phyloP scores from a whole-genome alignment of 208 protist genomes.

The Crithidia fasciculata region DNA sequence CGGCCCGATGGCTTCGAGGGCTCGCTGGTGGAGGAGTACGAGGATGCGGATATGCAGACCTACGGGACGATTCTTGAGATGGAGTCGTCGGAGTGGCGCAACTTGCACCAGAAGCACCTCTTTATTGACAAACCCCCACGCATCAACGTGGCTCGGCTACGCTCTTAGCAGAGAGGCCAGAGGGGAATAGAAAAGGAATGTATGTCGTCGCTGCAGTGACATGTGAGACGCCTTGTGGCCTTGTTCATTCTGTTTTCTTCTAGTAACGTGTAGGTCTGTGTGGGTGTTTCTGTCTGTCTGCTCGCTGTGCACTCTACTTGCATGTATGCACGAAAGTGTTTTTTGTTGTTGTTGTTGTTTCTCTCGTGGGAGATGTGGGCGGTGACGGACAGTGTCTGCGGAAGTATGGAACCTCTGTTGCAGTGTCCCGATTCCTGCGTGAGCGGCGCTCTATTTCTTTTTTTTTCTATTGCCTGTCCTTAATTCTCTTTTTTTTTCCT shows the following conservation, averaged over 20 bases:
- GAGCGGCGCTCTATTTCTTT: background rate
- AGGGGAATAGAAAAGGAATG: background rate
- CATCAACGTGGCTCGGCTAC: conserved; percentile 35
- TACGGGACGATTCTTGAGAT: conserved; percentile 82
- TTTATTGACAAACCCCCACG: conserved; percentile 66
- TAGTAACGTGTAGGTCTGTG: no score
- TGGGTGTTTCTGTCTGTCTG: no score
- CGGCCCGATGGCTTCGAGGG: conserved; percentile 81
- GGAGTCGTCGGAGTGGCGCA: conserved; percentile 77
- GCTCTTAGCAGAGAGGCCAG: background rate
- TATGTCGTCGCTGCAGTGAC: background rate
- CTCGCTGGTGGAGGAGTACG: conserved; percentile 83
- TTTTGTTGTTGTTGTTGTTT: no score
- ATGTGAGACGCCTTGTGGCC: background rate
- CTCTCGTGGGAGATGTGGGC: no score
- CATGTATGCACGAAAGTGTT: no score
- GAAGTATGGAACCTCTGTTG: no score
- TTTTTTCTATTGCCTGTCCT: background rate
- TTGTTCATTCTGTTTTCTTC: no score
- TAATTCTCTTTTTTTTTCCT: conserved; percentile 8
- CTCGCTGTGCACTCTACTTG: no score
- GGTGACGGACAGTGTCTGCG: no score
- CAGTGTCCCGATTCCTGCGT: no score
- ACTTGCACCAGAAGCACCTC: conserved; percentile 52
- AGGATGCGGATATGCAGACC: conserved; percentile 81